phyloP scores from a whole-genome alignment of 2,329 filamentous ascomycete species.

The Exophiala dermatitidis region DNA sequence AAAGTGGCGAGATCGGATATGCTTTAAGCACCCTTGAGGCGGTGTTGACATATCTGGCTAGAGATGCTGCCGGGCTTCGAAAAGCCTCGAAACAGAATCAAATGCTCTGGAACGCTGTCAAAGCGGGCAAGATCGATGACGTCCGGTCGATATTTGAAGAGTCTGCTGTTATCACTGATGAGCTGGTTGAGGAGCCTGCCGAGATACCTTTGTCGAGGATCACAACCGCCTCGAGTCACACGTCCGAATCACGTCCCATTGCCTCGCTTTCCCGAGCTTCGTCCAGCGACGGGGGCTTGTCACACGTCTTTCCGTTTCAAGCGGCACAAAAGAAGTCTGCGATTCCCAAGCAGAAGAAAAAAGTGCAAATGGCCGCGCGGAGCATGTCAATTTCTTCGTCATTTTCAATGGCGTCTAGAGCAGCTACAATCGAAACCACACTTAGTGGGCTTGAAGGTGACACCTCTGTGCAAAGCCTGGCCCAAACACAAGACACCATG shows the following conservation, averaged over 20 bases:
- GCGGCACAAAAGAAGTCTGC: conserved; percentile 40
- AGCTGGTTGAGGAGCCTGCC: conserved; percentile 39
- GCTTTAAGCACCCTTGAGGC: conserved; percentile 93
- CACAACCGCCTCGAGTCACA: conserved; percentile 15
- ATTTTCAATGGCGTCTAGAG: conserved; percentile 72
- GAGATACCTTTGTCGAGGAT: conserved; percentile 22
- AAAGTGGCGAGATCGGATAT: conserved; percentile 92
- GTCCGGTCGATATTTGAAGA: conserved; percentile 76
- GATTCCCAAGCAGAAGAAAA: conserved; percentile 48
- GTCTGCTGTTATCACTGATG: conserved; percentile 43
- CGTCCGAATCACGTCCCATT: conserved; percentile 19
- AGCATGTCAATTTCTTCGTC: conserved; percentile 83
- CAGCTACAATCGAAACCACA: conserved; percentile 68
- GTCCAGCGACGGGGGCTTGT: conserved; percentile 43
- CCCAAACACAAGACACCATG: conserved; percentile 50
- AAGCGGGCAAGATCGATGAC: conserved; percentile 65
- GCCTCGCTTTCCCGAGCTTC: conserved; percentile 37
- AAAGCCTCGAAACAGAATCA: conserved; percentile 81
- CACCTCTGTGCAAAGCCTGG: conserved; percentile 64
- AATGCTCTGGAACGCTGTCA: conserved; percentile 77
- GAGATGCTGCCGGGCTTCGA: conserved; percentile 72
- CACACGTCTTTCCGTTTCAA: conserved; percentile 90
- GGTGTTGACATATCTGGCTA: conserved; percentile 77
- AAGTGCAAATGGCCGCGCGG: conserved; percentile 80
- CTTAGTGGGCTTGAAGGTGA: conserved; percentile 73